Conservation (phyloP, 1,139 yeast genomes). For the Candida glucosophila region DNA sequence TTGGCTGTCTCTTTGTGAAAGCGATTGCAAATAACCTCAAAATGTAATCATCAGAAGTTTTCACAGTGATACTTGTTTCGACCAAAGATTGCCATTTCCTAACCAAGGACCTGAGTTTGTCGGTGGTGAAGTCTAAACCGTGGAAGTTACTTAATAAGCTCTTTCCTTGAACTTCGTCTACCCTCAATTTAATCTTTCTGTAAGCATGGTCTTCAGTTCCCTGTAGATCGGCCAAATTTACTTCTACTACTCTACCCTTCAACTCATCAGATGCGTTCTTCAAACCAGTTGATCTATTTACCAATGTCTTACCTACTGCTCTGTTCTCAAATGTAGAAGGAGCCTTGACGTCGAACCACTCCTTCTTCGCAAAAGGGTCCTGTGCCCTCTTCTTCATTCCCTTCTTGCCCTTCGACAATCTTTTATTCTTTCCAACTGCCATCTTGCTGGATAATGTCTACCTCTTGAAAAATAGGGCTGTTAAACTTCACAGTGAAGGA, state of each 20-base stretch:
- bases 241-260: slow-evolving; percentile 46
- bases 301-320: slow-evolving; percentile 44
- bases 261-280: slow-evolving; percentile 46
- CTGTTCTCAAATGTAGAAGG: slow-evolving; percentile 45
- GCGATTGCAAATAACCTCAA: slow-evolving; percentile 44
- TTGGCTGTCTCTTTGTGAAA: slow-evolving; percentile 45
- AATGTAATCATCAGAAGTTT: slow-evolving; percentile 43
- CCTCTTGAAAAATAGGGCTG: too few species aligned
- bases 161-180: slow-evolving; percentile 47
- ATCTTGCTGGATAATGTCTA: too few species aligned
- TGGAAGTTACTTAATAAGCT: slow-evolving; percentile 48
- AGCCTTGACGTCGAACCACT: slow-evolving; percentile 46
- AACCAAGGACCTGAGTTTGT: slow-evolving; percentile 43
- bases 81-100: slow-evolving; percentile 49
- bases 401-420: slow-evolving; percentile 46
- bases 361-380: slow-evolving; percentile 46
- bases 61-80: slow-evolving; percentile 44
- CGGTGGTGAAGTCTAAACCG: slow-evolving; percentile 43
- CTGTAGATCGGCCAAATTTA: slow-evolving; percentile 41
- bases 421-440: slow-evolving; percentile 50
- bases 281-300: slow-evolving; percentile 44
- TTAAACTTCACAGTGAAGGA: too few species aligned
- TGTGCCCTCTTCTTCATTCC: slow-evolving; percentile 46
- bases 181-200: slow-evolving; percentile 47
- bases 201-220: slow-evolving; percentile 45